A percentile compares a stretch with the other conserved stretches of the same genome.
phyloP scores from a whole-genome alignment of 2,329 filamentous ascomycete species.

The Byssoonygena ceratinophila region DNA sequence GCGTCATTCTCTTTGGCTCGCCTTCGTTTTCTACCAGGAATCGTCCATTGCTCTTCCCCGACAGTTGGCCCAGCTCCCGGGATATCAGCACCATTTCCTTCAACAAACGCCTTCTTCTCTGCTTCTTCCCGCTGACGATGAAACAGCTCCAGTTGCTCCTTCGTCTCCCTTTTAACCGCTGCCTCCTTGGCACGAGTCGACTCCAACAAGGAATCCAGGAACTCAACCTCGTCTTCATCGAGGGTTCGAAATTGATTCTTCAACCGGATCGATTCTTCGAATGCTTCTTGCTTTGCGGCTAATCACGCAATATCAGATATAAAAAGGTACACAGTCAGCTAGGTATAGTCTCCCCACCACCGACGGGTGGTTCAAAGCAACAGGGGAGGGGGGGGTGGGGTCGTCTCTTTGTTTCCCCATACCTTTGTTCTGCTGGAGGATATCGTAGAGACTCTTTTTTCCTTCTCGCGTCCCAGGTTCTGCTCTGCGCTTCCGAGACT shows the following conservation, averaged over 20 bases:
- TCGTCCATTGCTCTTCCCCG: constrained; percentile 41
- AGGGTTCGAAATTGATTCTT: constrained; percentile 44
- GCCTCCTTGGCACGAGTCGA: constrained; percentile 47
- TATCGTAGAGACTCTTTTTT: constrained; percentile 41
- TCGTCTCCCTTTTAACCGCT: constrained; percentile 48
- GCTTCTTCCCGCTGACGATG: constrained; percentile 50
- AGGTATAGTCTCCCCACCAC: not conserved
- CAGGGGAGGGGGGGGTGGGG: too few relatives aligned
- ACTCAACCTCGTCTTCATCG: constrained; percentile 44
- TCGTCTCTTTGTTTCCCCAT: constrained; percentile 11
- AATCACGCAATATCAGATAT: not conserved
- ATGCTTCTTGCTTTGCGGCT: constrained; percentile 43
- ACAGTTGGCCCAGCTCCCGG: constrained; percentile 21
- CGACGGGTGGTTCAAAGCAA: too few relatives aligned
- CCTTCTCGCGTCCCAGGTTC: constrained; percentile 44
- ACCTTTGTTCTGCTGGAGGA: constrained; percentile 43
- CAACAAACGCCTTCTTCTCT: constrained; percentile 40
- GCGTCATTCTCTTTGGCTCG: constrained; percentile 38
- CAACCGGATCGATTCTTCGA: constrained; percentile 41
- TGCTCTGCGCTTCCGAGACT: constrained; percentile 36
- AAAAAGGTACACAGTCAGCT: constrained; percentile 4
- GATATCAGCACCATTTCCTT: constrained; percentile 27
- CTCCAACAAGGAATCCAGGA: constrained; percentile 47
- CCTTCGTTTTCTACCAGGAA: constrained; percentile 43
- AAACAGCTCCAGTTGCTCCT: constrained; percentile 49